A percentile compares a stretch with the other conserved stretches of the same genome.
Conservation (phyloP, 352 stramenopile species). For the Pythium biforme region DNA sequence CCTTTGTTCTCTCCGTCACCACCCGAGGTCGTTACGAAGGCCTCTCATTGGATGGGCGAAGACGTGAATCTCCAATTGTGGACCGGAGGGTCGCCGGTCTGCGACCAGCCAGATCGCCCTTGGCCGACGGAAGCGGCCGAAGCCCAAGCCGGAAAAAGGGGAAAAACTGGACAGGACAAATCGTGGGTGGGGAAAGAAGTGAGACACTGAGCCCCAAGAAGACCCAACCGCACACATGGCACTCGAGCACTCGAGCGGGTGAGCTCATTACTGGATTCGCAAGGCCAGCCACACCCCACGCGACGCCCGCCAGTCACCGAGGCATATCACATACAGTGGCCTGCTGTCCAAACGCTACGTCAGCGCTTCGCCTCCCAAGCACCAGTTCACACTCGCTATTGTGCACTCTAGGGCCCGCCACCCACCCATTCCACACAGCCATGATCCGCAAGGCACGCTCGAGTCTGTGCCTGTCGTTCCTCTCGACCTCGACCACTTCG, state of each 20-base stretch:
- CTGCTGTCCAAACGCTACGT: not conserved
- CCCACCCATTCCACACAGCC: not conserved
- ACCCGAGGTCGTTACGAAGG: not conserved
- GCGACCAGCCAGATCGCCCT: too few relatives aligned
- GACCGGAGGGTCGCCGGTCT: not conserved
- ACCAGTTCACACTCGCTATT: not conserved
- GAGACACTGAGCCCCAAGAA: constrained; percentile 1
- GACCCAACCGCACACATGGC: not conserved
- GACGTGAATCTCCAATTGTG: not conserved
- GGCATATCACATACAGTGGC: not conserved
- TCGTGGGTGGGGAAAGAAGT: not conserved
- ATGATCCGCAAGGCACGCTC: constrained; percentile 26
- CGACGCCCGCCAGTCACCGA: not conserved
- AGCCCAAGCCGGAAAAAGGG: not conserved
- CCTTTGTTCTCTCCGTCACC: constrained; percentile 6
- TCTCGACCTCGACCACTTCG: constrained; percentile 23
- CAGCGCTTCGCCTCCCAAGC: not conserved
- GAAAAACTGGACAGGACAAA: constrained; percentile 4
- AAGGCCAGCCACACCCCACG: not conserved
- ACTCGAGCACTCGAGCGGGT: not conserved
- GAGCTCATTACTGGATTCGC: constrained; percentile 9
- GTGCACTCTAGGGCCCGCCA: not conserved
- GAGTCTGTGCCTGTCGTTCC: constrained; percentile 22
- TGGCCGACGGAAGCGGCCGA: not conserved
- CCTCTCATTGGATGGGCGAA: not conserved